Conservation (phyloP, 345 rosid species). For the Limnanthes douglasii region DNA sequence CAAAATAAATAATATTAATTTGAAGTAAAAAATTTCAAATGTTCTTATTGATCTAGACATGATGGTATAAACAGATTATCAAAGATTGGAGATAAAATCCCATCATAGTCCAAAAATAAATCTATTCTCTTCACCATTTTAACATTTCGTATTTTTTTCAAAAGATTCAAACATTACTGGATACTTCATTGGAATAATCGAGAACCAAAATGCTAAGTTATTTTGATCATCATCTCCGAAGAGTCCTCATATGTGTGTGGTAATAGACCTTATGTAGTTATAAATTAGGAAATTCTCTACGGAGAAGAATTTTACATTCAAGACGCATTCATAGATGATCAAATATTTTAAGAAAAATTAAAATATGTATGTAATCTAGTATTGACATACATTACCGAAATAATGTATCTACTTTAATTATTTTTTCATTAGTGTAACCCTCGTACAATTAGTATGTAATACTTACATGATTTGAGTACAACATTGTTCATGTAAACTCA, state of each 20-base stretch:
- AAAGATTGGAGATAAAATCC: no score
- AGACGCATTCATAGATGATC: not conserved
- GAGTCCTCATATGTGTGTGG: conserved; percentile 68
- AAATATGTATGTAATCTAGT: not conserved
- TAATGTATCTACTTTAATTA: conserved; percentile 31
- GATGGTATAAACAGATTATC: no score
- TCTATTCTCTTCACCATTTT: no score
- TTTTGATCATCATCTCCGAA: conserved; percentile 90
- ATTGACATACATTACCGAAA: not conserved
- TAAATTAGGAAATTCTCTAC: conserved; percentile 48
- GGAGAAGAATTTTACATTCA: conserved; percentile 45
- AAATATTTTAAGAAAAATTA: not conserved
- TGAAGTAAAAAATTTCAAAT: no score
- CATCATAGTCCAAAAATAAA: no score
- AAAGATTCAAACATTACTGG: no score
- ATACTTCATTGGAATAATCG: no score
- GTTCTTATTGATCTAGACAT: no score
- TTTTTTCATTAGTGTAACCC: conserved; percentile 85
- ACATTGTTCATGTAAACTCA: conserved; percentile 63
- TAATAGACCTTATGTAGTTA: conserved; percentile 88
- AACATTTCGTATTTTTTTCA: no score
- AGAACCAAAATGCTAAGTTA: no score
- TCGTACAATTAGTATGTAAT: conserved; percentile 35
- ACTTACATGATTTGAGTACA: conserved; percentile 57
- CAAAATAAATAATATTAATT: no score